phyloP scores from a whole-genome alignment of 805 yeast species.

The Kodamaea fukazawae region DNA sequence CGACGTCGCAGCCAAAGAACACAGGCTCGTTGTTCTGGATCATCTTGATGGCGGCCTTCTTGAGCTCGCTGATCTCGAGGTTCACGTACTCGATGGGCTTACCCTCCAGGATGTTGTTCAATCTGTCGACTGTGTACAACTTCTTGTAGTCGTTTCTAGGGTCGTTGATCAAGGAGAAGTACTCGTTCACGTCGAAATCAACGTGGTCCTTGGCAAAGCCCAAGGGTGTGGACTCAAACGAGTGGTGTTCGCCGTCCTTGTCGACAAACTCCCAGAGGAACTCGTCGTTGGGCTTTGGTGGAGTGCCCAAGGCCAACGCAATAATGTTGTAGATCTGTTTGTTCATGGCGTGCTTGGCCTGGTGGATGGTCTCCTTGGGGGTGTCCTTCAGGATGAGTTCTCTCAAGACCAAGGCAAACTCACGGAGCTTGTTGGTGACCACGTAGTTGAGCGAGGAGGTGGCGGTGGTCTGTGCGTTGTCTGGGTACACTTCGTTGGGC shows the following conservation, averaged over 20 bases:
- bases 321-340: constrained; percentile 63
- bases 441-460: constrained; percentile 56
- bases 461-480: constrained; percentile 55
- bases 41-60: constrained; percentile 62
- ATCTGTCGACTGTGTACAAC: constrained; percentile 66
- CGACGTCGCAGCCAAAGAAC: constrained; percentile 89
- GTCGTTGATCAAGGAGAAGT: constrained; percentile 73
- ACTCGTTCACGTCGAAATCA: constrained; percentile 47
- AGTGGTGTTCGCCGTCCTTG: constrained; percentile 59
- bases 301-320: constrained; percentile 69
- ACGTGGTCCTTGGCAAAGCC: constrained; percentile 59
- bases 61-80: constrained; percentile 55
- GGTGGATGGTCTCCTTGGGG: constrained; percentile 33
- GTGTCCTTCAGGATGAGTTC: constrained; percentile 43
- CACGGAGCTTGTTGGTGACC: constrained; percentile 69
- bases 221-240: constrained; percentile 59
- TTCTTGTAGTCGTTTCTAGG: constrained; percentile 71
- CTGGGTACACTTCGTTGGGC: constrained; percentile 73
- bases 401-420: constrained; percentile 71
- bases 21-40: constrained; percentile 74
- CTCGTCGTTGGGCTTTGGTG: constrained; percentile 67
- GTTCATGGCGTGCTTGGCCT: constrained; percentile 44
- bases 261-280: constrained; percentile 76
- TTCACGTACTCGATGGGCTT: constrained; percentile 70
- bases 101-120: constrained; percentile 74